Base-by-base conservation (phyloP, 78 protist genomes). In the Planoprotostelium fungivorum region DNA sequence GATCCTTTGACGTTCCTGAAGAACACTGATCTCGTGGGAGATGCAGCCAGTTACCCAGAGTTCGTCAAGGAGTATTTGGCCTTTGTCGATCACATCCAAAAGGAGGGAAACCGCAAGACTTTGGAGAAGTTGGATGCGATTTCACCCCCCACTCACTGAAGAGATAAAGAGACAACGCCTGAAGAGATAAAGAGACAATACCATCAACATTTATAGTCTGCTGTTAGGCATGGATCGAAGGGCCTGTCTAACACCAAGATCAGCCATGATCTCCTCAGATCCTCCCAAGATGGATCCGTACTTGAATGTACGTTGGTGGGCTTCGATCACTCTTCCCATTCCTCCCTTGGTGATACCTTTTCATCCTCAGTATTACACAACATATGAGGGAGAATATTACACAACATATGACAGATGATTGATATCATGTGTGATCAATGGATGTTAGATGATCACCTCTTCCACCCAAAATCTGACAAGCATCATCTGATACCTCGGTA, bases 201-300 rank as follows among this genome's bases (percentile, higher is more conserved):
- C n/a, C n/a, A n/a, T n/a, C n/a, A n/a, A n/a, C n/a, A n/a, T n/a
- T 51, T 51, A 51, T 16, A 51, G 5, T 51, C 73, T 51, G 73
- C 73, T 51, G 73, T 51, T 51, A 25, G 73, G 73, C 73, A 51
- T 51, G 16, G 73, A 25, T 51, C 73, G 5, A 16, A 90, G 38
- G 5, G 92, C 92, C 86, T 90, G 92, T 84, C 92, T 73, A 84
- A 90, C 92, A 90, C 92, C 92, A 39, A 89, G 85, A 86, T 89
- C 91, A 89, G 37, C 88, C 91, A 89, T 89, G 16, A 89, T 89
- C 88, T 89, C 91, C 89, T 90, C 91, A 23, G 89, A 39, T 84
- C 92, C 92, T 39, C 88, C 92, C 84, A 89, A 89, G 16, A 90
- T 90, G 35, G 92, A 51, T 51, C 73, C 73, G 73, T 51, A 51